A percentile compares a stretch with the other conserved stretches of the same genome.
Evolutionary conservation across 1,284 basidiomycete genomes (phyloP).

Genomic region (Microstroma glucosiphilum): DNA sequence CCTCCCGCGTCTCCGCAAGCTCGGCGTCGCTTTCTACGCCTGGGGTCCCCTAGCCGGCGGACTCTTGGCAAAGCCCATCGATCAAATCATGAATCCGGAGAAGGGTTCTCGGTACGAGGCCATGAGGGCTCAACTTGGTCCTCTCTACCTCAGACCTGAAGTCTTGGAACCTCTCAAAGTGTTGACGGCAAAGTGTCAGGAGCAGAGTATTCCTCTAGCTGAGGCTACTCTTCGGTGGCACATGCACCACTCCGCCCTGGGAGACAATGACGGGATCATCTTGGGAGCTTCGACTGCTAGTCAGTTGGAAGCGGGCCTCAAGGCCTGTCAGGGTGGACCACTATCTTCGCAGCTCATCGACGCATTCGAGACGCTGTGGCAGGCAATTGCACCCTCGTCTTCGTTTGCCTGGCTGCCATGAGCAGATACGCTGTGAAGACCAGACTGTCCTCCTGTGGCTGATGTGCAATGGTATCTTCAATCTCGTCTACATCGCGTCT

Average conservation of each 20-base stretch:
- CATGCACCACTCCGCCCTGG: constrained; percentile 10
- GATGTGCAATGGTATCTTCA: too few species aligned
- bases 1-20: constrained; percentile 33
- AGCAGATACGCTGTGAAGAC: too few species aligned
- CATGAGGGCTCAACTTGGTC: neutral
- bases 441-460: too few species aligned
- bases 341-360: too few species aligned
- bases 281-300: constrained; percentile 8
- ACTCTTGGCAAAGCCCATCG: constrained; percentile 15
- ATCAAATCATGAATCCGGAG: constrained; percentile 8
- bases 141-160: constrained; percentile 8
- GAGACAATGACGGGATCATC: constrained; percentile 10
- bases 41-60: constrained; percentile 48
- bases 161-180: constrained; percentile 6
- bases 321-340: too few species aligned
- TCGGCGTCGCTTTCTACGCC: constrained; percentile 59
- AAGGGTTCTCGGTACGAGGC: constrained; percentile 11
- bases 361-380: too few species aligned
- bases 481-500: too few species aligned
- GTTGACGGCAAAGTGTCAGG: constrained; percentile 7
- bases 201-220: neutral
- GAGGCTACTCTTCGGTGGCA: constrained; percentile 10
- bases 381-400: too few species aligned
- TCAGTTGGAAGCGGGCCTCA: constrained; percentile 6
- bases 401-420: too few species aligned